A percentile compares a stretch with the other conserved stretches of the same genome.
These are phyloP conservation scores for Pythium utonaiense DNA, from an alignment of 352 stramenopile genomes.

Conservation along the genomic window DNA sequence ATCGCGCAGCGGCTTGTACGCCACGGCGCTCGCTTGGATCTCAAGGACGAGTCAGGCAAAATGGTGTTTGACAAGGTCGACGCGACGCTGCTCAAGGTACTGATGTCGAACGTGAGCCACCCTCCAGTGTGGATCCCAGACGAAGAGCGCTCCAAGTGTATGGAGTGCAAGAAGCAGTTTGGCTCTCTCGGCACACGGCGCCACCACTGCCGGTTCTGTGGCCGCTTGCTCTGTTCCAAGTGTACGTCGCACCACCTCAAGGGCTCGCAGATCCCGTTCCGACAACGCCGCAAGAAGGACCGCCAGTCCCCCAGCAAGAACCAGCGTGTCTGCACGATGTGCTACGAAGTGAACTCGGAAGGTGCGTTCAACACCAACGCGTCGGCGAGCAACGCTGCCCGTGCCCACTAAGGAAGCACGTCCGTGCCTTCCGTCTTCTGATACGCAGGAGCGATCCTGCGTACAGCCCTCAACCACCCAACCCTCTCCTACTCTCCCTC, in stretches of 20 bases:
- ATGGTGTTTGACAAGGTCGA: constrained; percentile 84
- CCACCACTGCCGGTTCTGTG: constrained; percentile 86
- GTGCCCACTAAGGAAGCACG: constrained; percentile 11
- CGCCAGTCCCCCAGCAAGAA: constrained; percentile 46
- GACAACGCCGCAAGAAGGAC: constrained; percentile 59
- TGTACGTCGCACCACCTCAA: constrained; percentile 56
- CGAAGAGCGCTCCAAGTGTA: constrained; percentile 59
- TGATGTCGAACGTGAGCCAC: constrained; percentile 62
- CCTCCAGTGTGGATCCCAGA: constrained; percentile 78
- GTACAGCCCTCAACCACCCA: not conserved
- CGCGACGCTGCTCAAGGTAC: constrained; percentile 54
- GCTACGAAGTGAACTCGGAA: constrained; percentile 52
- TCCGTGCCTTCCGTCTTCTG: not conserved
- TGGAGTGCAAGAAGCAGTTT: constrained; percentile 78
- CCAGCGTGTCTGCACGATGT: constrained; percentile 71
- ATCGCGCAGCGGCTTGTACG: constrained; percentile 72
- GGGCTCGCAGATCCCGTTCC: constrained; percentile 33
- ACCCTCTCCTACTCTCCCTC: not conserved
- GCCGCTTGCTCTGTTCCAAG: constrained; percentile 72
- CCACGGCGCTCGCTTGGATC: constrained; percentile 60
- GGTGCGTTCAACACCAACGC: constrained; percentile 10
- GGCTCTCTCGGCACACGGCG: constrained; percentile 55
- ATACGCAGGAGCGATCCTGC: constrained; percentile 1
- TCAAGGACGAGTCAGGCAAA: constrained; percentile 62
- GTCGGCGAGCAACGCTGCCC: not conserved